These are phyloP conservation scores for Amylocystis lapponica DNA, from an alignment of 768 basidiomycete genomes.

Conservation along the genomic window DNA sequence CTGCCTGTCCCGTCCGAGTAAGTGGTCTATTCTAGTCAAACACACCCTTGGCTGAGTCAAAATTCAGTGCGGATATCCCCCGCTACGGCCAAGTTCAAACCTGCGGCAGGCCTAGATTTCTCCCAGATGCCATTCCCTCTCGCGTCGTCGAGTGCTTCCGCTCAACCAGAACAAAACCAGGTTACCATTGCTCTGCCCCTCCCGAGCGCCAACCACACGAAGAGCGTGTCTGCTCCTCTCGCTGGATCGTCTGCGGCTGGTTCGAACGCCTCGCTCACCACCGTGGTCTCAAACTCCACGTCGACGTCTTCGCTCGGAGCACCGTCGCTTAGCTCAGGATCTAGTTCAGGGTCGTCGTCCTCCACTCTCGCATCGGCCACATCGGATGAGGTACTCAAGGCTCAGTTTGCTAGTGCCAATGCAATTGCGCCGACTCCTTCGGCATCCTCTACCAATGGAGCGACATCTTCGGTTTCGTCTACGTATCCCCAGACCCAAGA, in stretches of 20 bases:
- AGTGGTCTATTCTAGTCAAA: conserved; percentile 24
- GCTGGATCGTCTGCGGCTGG: conserved; percentile 32
- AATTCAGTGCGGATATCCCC: conserved; percentile 82
- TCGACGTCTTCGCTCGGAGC: conserved; percentile 32
- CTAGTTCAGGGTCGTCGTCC: conserved; percentile 47
- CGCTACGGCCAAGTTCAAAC: conserved; percentile 83
- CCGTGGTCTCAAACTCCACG: conserved; percentile 33
- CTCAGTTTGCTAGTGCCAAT: conserved; percentile 31
- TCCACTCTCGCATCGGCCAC: conserved; percentile 43
- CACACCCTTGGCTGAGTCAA: conserved; percentile 12
- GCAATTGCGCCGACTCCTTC: conserved; percentile 13
- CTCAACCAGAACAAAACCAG: conserved; percentile 29
- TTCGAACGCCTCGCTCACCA: conserved; percentile 19
- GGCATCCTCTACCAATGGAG: conserved; percentile 1
- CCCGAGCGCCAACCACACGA: conserved; percentile 39
- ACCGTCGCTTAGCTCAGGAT: conserved; percentile 24
- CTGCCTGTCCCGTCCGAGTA: conserved; percentile 84
- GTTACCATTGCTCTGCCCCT: conserved; percentile 47
- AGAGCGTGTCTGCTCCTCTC: conserved; percentile 69
- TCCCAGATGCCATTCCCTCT: conserved; percentile 43
- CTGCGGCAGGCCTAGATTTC: conserved; percentile 35
- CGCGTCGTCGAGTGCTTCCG: conserved; percentile 9
- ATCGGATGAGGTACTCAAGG: conserved; percentile 50
- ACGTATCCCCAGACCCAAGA: conserved; percentile 38
- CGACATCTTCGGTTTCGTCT: conserved; percentile 28